These are phyloP conservation scores for Microdochium paspali DNA, from an alignment of 2,329 filamentous ascomycete species.

Conservation along the genomic window DNA sequence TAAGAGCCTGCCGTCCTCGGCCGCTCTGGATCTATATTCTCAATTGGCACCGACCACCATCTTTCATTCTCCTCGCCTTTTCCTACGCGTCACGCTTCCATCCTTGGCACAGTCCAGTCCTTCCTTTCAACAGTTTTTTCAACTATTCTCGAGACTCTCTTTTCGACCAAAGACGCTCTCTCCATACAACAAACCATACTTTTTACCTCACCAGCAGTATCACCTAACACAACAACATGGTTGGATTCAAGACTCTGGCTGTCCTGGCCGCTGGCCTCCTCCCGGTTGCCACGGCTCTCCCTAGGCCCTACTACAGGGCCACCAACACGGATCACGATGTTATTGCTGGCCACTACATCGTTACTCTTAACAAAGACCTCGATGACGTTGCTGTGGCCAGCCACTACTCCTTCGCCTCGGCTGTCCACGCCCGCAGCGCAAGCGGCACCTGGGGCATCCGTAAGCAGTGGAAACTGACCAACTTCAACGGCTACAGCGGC, in stretches of 20 bases:
- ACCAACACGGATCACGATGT: neutral
- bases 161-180: neutral
- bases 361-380: constrained; percentile 2
- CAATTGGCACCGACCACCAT: neutral
- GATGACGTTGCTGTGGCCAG: neutral
- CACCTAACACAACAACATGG: constrained; percentile 1
- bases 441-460: constrained; percentile 1
- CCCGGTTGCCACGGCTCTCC: neutral
- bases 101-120: neutral
- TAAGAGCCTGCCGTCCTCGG: neutral
- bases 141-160: neutral
- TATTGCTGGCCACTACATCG: constrained; percentile 4
- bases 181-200: neutral
- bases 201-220: too few relatives aligned
- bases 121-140: neutral
- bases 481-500: constrained; percentile 3
- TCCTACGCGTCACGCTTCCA: neutral
- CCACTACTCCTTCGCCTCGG: constrained; percentile 1
- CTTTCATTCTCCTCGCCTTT: neutral
- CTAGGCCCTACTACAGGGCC: neutral
- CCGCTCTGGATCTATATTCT: neutral
- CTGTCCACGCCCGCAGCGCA: constrained; percentile 3
- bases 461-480: constrained; percentile 1
- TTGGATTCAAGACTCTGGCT: constrained; percentile 1
- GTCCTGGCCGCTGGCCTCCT: constrained; percentile 1